Evolutionary conservation across 768 basidiomycete genomes (phyloP), one percentile per base, ranked within the genome.

Genomic region (Tremella yokohamensis): DNA sequence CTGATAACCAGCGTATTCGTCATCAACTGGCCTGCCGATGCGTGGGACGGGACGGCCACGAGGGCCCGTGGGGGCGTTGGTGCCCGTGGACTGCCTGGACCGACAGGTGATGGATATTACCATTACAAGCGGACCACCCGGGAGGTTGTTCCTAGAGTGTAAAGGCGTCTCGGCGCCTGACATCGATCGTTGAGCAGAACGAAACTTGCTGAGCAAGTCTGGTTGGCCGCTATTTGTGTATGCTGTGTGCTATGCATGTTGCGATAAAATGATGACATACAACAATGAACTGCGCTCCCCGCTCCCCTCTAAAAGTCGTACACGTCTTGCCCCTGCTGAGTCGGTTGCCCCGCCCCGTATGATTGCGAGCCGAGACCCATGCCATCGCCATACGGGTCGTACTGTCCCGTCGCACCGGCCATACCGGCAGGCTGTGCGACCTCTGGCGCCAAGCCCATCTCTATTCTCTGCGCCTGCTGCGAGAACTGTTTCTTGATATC

Each of bases 51-150:
- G 22, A 49, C 56, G 16, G 54, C 60, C 16, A 68, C 66, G 18
- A 45, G 50, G 20, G 63, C 61, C n/a, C 54, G 52, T n/a, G 64
- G 64, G 19, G 69, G 67, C 0, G 61, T 24, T 12, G 68, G 64
- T 4, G 58, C 61, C 24, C 34, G 66, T 52, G 66, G 66, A 34
- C 37, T 68, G 4, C 70, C 68, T 18, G 60, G 50, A 18, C 52
- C 65, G 11, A 50, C 57, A 2, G 58, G 48, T 20, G 60, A 74
- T 53, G 70, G 71, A 24, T 76, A 75, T 53, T 76, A 76, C 49
- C 73, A 74, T 54, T 73, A 76, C 64, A 73, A 74, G 57, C 68
- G 74, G 37, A 73, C 75, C 16, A 73, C 71, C n/a, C 56, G 75
- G 39, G 75, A 76, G 62, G 63, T 74, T 13, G 69, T 73, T 1